Conservation (phyloP, 2,329 filamentous ascomycete genomes). For the Metarhizium robertsii region DNA sequence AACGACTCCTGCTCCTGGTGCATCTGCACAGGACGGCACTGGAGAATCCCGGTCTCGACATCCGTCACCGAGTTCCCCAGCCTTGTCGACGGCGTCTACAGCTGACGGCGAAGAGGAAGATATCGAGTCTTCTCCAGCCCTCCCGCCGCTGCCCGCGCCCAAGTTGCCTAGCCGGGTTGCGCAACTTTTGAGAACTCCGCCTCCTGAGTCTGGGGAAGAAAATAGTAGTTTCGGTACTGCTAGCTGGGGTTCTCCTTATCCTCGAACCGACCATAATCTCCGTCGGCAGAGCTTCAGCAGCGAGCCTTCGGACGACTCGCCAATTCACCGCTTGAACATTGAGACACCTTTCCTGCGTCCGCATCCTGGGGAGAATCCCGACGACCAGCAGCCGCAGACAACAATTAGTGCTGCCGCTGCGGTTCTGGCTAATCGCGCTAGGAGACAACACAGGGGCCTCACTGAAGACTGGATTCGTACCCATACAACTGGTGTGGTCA, state of each 20-base stretch:
- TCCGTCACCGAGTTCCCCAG: conserved; percentile 41
- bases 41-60: conserved; percentile 26
- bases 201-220: conserved; percentile 21
- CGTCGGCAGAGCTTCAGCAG: conserved; percentile 46
- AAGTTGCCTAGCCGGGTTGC: conserved; percentile 45
- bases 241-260: conserved; percentile 89
- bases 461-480: conserved; percentile 83
- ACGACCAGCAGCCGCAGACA: conserved; percentile 18
- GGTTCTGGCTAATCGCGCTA: conserved; percentile 53
- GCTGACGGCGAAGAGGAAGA: conserved; percentile 46
- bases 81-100: conserved; percentile 53
- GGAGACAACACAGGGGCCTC: conserved; percentile 51
- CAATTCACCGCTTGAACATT: conserved; percentile 52
- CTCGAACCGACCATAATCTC: conserved; percentile 48
- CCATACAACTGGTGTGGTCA: conserved; percentile 62
- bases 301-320: conserved; percentile 50
- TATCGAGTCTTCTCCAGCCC: conserved; percentile 45
- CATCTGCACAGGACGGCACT: conserved; percentile 49
- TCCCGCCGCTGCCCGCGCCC: conserved; percentile 51
- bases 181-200: conserved; percentile 46
- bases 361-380: conserved; percentile 33
- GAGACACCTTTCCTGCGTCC: conserved; percentile 54
- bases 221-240: conserved; percentile 52
- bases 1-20: conserved; percentile 47
- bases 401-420: conserved; percentile 46